These are phyloP conservation scores for Plasmodium berghei DNA, from an alignment of 169 alveolate genomes.

Conservation along the genomic window DNA sequence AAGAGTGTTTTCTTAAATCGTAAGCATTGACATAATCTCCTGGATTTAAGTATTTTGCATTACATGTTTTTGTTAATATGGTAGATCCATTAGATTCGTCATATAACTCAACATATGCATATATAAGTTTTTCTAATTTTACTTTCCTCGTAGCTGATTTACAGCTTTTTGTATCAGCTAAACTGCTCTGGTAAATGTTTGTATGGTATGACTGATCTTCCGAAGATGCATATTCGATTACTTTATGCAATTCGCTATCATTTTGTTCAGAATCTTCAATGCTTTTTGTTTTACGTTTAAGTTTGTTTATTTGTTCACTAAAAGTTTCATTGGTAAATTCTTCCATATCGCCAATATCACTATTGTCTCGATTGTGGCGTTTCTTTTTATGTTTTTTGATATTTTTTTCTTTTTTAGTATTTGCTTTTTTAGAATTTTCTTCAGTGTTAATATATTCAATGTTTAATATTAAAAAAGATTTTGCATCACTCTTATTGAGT, in stretches of 20 bases:
- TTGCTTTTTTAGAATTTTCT: neutral
- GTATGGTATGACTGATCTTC: too few species aligned
- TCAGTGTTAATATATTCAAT: constrained; percentile 35
- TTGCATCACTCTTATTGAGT: constrained; percentile 63
- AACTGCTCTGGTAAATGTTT: neutral
- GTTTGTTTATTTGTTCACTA: neutral
- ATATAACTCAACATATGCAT: constrained; percentile 66
- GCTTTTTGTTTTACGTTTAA: neutral
- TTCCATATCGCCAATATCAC: neutral
- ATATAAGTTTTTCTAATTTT: constrained; percentile 60
- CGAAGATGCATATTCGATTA: too few species aligned
- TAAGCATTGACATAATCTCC: constrained; percentile 76
- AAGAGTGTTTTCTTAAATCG: constrained; percentile 67
- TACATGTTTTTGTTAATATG: constrained; percentile 63
- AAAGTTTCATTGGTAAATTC: neutral
- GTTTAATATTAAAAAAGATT: constrained; percentile 50
- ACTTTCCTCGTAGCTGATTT: constrained; percentile 63
- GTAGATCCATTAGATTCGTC: constrained; percentile 68
- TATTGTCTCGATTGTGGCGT: neutral
- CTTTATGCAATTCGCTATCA: neutral
- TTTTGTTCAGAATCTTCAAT: neutral
- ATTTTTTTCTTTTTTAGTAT: neutral
- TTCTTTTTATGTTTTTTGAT: neutral
- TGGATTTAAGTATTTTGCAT: constrained; percentile 63
- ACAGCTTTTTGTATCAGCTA: constrained; percentile 42